Evolutionary conservation across 2,329 filamentous ascomycete species (phyloP), one percentile per base, ranked within the genome.

Genomic region (Biscogniauxia mediterranea): DNA sequence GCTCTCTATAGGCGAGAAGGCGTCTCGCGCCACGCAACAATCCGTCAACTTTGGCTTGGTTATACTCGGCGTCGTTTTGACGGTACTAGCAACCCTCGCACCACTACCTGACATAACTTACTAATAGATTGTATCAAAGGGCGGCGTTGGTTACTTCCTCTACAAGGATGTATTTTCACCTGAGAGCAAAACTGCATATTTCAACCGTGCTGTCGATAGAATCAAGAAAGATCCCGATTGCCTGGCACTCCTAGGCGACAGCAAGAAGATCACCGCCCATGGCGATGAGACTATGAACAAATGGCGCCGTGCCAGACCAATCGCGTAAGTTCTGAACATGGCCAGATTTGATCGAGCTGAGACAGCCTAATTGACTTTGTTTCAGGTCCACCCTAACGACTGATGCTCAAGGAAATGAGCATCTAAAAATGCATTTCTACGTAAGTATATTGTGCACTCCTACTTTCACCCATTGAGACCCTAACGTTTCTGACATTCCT

Each of bases 31-130:
- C 8, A 94, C 92, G 0, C 93, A 97, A 76, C 94, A 97, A 76
- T 90, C 89, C 17, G 89, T 96, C 80, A 97, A 98, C 76, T 87
- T 97, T 66, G 83, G 89, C 66, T 77, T 97, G 64, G 86, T 97
- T 8, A 68, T 92, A 1, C 80, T 89, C 7, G 94, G 94, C 25
- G 77, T 93, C 11, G 83, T 87, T 38, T 80, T 94, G 68, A 97
- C 93, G 42, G 91, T 92, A 81, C 64, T 83, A 69, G 49, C 52
- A 1, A 50, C 54, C 26, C 21, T 49, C 52, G 2, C 60, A 5
- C 23, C 23, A 23, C 5, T 23, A 23, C 23, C 2, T 23, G 2
- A 5, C 32, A n/a, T n/a, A n/a, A 20, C 17, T 52, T 54, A 21
- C 57, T 55, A 52, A 54, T n/a, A n/a, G 11, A 11, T n/a, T 54